These are phyloP conservation scores for Kodamaea fukazawae DNA, from an alignment of 805 yeast genomes.

Conservation along the genomic window DNA sequence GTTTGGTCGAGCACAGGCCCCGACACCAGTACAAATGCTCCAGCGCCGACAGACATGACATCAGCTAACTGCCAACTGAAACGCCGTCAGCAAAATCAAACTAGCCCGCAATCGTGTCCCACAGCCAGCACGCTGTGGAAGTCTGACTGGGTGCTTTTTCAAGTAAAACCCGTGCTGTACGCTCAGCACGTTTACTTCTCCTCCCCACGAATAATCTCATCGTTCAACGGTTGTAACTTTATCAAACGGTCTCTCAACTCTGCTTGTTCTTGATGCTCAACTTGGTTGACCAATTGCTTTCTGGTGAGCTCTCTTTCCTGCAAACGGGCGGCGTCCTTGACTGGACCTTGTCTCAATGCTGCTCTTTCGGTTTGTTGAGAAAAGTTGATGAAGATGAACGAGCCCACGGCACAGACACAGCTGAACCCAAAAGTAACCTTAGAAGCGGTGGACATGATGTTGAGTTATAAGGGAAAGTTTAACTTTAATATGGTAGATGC, in stretches of 20 bases:
- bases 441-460: conserved; percentile 74
- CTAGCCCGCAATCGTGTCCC: no score
- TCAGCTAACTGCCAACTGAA: no score
- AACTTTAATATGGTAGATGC: no score
- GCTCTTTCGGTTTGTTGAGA: conserved; percentile 69
- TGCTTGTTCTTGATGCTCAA: conserved; percentile 66
- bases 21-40: no score
- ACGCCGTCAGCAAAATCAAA: no score
- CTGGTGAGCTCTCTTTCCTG: conserved; percentile 40
- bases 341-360: conserved; percentile 77
- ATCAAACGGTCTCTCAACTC: conserved; percentile 57
- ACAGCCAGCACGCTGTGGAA: no score
- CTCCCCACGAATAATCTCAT: conserved; percentile 35
- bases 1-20: no score
- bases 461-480: neutral
- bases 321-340: conserved; percentile 72
- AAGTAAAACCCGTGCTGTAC: no score
- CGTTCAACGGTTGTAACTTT: conserved; percentile 56
- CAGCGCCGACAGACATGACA: no score
- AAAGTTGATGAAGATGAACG: conserved; percentile 67
- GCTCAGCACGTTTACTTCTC: conserved; percentile 11
- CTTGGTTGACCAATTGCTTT: conserved; percentile 51
- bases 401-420: conserved; percentile 50
- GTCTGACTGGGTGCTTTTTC: no score
- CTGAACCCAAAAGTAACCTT: conserved; percentile 68